Evolutionary conservation across 2,329 filamentous ascomycete species (phyloP).

Genomic region (Fusarium veterinarium): DNA sequence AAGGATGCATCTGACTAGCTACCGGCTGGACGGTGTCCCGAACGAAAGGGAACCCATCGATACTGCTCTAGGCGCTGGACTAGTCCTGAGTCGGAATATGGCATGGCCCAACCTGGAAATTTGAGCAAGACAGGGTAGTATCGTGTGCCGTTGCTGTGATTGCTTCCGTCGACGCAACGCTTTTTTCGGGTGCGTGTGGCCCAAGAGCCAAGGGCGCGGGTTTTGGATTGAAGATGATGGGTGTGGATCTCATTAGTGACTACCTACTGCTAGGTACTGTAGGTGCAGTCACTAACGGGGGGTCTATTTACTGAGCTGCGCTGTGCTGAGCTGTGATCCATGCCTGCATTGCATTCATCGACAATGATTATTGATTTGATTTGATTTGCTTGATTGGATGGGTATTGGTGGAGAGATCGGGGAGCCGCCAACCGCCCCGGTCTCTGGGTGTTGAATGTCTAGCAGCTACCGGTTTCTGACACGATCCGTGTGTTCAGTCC

Average conservation of each 20-base stretch:
- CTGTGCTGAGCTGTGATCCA: not conserved
- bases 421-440: slow-evolving; percentile 28
- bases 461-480: not conserved
- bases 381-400: not conserved
- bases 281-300: not conserved
- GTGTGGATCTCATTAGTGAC: not conserved
- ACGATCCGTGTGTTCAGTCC: not conserved
- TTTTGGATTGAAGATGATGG: slow-evolving; percentile 12
- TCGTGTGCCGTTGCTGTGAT: slow-evolving; percentile 24
- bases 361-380: not conserved
- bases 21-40: slow-evolving; percentile 31
- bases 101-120: slow-evolving; percentile 34
- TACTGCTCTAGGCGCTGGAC: slow-evolving; percentile 14
- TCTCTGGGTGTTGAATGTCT: not conserved
- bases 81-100: slow-evolving; percentile 28
- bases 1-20: slow-evolving; percentile 25
- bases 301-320: not conserved
- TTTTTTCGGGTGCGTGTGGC: slow-evolving; percentile 16
- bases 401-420: slow-evolving; percentile 33
- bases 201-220: slow-evolving; percentile 21
- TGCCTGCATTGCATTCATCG: not conserved
- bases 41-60: slow-evolving; percentile 15
- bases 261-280: not conserved
- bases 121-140: slow-evolving; percentile 23
- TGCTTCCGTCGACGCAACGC: slow-evolving; percentile 29